These are phyloP conservation scores for Kodamaea kaohsiungensis DNA, from an alignment of 805 yeast genomes.

Conservation along the genomic window DNA sequence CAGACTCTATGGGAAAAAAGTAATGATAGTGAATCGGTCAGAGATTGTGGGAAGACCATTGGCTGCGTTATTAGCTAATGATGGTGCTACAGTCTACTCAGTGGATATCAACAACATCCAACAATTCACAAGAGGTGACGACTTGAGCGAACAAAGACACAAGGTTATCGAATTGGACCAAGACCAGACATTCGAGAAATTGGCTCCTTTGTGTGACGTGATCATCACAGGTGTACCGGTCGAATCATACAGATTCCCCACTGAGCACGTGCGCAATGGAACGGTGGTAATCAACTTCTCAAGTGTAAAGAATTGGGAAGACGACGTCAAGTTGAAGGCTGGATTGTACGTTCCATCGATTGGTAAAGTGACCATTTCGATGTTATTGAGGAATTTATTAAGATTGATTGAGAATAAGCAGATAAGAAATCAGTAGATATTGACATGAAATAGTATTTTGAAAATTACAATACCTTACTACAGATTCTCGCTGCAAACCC, in stretches of 20 bases:
- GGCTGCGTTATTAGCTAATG: conserved; percentile 94
- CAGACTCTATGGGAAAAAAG: conserved; percentile 88
- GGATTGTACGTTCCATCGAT: conserved; percentile 92
- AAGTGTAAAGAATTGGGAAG: conserved; percentile 83
- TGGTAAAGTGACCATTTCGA: conserved; percentile 95
- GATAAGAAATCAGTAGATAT: conserved; percentile 18
- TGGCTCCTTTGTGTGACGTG: conserved; percentile 80
- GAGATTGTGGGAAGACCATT: conserved; percentile 98
- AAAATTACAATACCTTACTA: too few species aligned
- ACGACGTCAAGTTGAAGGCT: conserved; percentile 80
- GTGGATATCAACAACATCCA: conserved; percentile 87
- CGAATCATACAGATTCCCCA: conserved; percentile 79
- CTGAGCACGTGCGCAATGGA: conserved; percentile 77
- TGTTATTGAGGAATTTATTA: conserved; percentile 86
- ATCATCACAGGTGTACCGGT: conserved; percentile 96
- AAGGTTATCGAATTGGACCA: conserved; percentile 63
- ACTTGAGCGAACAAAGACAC: conserved; percentile 77
- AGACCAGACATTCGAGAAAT: conserved; percentile 56
- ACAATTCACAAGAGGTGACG: conserved; percentile 92
- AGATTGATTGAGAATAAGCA: conserved; percentile 72
- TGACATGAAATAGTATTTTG: too few species aligned
- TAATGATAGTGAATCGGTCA: conserved; percentile 87
- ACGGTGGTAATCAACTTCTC: conserved; percentile 90
- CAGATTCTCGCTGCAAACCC: too few species aligned
- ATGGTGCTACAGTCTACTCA: conserved; percentile 95